Conservation (phyloP, 352 stramenopile genomes). For the Phytopythium helicoides region DNA sequence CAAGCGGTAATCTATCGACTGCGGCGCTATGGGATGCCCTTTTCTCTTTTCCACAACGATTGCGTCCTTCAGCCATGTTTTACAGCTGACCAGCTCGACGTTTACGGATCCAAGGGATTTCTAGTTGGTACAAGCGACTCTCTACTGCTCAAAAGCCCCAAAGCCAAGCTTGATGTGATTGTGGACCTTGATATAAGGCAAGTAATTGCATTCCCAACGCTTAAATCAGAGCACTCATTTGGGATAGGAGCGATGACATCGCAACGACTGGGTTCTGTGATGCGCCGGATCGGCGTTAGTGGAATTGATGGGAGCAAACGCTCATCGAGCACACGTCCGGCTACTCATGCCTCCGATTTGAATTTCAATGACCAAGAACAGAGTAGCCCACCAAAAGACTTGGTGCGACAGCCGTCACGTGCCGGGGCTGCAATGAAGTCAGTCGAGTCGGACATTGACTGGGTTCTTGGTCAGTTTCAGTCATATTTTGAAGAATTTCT, state of each 20-base stretch:
- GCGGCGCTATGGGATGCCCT: slow-evolving; percentile 41
- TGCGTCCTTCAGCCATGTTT: slow-evolving; percentile 56
- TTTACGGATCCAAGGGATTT: slow-evolving; percentile 38
- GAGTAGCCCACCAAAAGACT: slow-evolving; percentile 10
- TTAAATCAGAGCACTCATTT: slow-evolving; percentile 51
- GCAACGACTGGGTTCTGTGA: slow-evolving; percentile 27
- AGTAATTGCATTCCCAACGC: slow-evolving; percentile 47
- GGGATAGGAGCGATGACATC: slow-evolving; percentile 40
- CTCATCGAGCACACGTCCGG: too few species aligned
- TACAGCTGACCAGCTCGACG: slow-evolving; percentile 18
- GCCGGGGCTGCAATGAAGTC: slow-evolving; percentile 12
- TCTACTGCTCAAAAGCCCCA: slow-evolving; percentile 48
- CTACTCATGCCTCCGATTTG: too few species aligned
- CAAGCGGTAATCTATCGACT: slow-evolving; percentile 42
- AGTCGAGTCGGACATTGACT: slow-evolving; percentile 47
- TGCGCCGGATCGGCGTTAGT: slow-evolving; percentile 19
- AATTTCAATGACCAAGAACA: too few species aligned
- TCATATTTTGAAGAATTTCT: slow-evolving; percentile 63
- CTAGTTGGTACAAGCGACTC: slow-evolving; percentile 54
- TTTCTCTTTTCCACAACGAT: slow-evolving; percentile 29
- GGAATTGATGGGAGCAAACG: background rate
- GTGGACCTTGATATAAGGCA: slow-evolving; percentile 58
- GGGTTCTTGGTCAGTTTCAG: slow-evolving; percentile 58
- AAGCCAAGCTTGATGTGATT: slow-evolving; percentile 50
- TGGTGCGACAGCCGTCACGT: slow-evolving; percentile 4